These are phyloP conservation scores for Phytophthora fragariaefolia DNA, from an alignment of 352 stramenopile species.

Conservation along the genomic window DNA sequence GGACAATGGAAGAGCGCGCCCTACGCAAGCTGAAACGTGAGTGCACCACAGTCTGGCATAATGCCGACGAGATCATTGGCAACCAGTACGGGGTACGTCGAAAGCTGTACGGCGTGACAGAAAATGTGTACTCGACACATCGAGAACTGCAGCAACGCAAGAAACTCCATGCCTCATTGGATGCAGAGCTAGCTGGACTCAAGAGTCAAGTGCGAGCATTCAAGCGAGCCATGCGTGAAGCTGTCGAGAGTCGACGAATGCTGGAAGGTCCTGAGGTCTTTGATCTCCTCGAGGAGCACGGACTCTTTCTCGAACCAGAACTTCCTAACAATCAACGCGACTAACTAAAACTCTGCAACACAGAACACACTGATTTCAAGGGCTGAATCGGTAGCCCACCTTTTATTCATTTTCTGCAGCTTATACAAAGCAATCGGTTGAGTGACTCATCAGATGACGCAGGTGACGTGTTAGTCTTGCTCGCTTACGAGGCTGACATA, in stretches of 20 bases:
- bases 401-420: conserved; percentile 15
- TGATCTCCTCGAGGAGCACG: conserved; percentile 52
- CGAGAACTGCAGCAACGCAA: conserved; percentile 48
- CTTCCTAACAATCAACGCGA: conserved; percentile 43
- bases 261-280: conserved; percentile 63
- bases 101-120: conserved; percentile 72
- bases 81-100: conserved; percentile 50
- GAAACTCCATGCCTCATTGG: conserved; percentile 40
- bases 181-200: conserved; percentile 42
- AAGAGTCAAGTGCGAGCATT: conserved; percentile 44
- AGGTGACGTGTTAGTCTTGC: background rate
- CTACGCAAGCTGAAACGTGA: conserved; percentile 56
- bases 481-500: conserved; percentile 10
- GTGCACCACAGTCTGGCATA: conserved; percentile 36
- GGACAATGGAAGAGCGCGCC: conserved; percentile 50
- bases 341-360: conserved; percentile 4
- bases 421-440: conserved; percentile 11
- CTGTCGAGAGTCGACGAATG: conserved; percentile 49
- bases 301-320: conserved; percentile 37
- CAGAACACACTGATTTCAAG: conserved; percentile 1
- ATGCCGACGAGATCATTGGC: conserved; percentile 47
- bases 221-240: conserved; percentile 50
- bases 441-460: background rate
- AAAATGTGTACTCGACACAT: conserved; percentile 73
- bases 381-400: background rate